Percentiles rank a stretch among this genome's conserved stretches.
These are phyloP conservation scores for Leucosporidium creatinivorum DNA, from an alignment of 768 basidiomycete species.

Conservation along the genomic window DNA sequence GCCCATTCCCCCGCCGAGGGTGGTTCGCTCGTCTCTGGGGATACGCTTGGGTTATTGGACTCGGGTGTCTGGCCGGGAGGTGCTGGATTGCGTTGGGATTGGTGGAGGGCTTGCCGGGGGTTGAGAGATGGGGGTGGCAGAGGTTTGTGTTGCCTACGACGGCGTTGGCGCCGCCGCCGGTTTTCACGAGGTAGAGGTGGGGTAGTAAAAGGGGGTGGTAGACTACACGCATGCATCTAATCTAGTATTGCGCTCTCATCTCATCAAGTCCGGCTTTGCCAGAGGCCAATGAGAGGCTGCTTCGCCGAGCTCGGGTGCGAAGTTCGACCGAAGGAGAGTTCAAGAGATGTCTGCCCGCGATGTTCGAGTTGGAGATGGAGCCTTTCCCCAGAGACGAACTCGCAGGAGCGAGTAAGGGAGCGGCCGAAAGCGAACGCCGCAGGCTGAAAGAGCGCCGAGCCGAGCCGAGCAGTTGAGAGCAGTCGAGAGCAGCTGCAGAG, in stretches of 20 bases:
- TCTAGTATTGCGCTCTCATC: constrained; percentile 41
- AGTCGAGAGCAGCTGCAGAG: no score
- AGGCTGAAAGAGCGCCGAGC: no score
- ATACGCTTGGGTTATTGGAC: neutral
- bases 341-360: no score
- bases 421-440: no score
- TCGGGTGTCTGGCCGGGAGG: neutral
- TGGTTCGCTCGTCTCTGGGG: neutral
- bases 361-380: no score
- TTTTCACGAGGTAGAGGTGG: neutral
- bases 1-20: neutral
- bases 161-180: neutral
- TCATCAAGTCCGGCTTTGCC: constrained; percentile 67
- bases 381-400: no score
- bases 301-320: no score
- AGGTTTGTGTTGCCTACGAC: constrained; percentile 13
- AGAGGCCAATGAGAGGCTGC: constrained; percentile 46
- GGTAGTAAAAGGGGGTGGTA: no score
- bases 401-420: no score
- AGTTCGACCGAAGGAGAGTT: no score
- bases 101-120: constrained; percentile 15
- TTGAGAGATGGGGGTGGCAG: constrained; percentile 12
- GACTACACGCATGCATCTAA: neutral
- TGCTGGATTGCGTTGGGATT: constrained; percentile 23
- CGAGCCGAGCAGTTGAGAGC: no score